Evolutionary conservation across 306 rosid species (phyloP).

Genomic region (Quercus agrifolia): DNA sequence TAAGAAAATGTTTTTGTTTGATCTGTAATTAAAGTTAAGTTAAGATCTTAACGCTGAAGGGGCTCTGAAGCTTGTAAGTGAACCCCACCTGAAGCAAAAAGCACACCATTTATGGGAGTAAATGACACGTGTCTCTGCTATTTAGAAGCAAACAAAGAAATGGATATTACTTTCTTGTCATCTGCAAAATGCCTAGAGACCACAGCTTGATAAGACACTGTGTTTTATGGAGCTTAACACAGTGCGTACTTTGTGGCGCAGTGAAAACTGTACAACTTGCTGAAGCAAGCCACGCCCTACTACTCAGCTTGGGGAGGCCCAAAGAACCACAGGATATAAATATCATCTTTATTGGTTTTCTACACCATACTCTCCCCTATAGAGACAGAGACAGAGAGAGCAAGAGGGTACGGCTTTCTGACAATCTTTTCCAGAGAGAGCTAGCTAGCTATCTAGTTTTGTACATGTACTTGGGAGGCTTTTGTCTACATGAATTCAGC

Average conservation of each 20-base stretch:
- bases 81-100: not conserved
- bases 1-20: not conserved
- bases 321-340: conserved; percentile 9
- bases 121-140: conserved; percentile 16
- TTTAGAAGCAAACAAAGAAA: conserved; percentile 2
- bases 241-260: conserved; percentile 8
- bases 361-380: not conserved
- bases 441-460: no score
- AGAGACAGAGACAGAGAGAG: not conserved
- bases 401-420: not conserved
- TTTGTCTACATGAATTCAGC: not conserved
- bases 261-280: conserved; percentile 24
- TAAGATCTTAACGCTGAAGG: not conserved
- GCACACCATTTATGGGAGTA: conserved; percentile 15
- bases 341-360: conserved; percentile 49
- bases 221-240: not conserved
- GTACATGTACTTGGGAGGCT: not conserved
- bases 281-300: conserved; percentile 4
- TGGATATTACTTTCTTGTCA: not conserved
- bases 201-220: not conserved
- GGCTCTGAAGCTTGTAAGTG: no score
- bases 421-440: not conserved
- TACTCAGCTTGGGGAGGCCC: conserved; percentile 24
- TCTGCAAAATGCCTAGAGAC: conserved; percentile 10
- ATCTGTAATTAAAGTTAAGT: not conserved